Base-by-base conservation (phyloP, 805 yeast genomes). In the Candida chilensis region DNA sequence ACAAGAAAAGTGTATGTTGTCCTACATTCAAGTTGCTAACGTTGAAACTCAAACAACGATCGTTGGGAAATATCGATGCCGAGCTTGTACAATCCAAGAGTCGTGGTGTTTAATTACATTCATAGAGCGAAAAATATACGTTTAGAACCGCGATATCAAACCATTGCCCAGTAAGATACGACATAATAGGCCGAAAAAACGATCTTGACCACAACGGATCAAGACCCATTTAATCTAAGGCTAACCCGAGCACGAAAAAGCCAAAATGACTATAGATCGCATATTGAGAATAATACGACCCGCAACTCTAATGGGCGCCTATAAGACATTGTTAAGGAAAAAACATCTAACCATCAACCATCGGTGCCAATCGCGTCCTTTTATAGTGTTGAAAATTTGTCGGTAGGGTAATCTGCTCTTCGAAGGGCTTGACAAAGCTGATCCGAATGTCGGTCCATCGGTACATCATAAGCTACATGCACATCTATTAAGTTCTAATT, bases 231-330 rank as follows among this genome's bases (percentile, higher is more conserved):
- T 60, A 34, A 58, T 83, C 88, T 83, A 70, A 81, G 92, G 82
- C 83, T 63, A 60, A 82, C 92, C 92, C 92, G 88, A 83, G 94
- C 94, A 83, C 94, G 84, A 71, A 70, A 60, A 39, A 51, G 18
- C 54, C 65, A 56, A 32, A 50, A 60, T 51, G 59, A 53, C 39
- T 42, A 45, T 45, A 54, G 73, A 55, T 48, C 61, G 60, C 57
- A 62, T 60, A 74, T 61, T 46, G 70, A 59, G 47, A 57, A 39
- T 33, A 50, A 66, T 56, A 60, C 58, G 64, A 54, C 48, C 74
- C 73, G 78, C 71, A 77, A 73, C 79, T 73, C 79, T 73, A 71
- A 72, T 71, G 90, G 92, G 90, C 78, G 88, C 82, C 92, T 79
- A 68, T 57, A 39, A 39, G 35, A 33, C 18, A 9, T 10, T 19